These are phyloP conservation scores for Cystofilobasidium bisporidii DNA, from an alignment of 768 basidiomycete species.

Conservation along the genomic window DNA sequence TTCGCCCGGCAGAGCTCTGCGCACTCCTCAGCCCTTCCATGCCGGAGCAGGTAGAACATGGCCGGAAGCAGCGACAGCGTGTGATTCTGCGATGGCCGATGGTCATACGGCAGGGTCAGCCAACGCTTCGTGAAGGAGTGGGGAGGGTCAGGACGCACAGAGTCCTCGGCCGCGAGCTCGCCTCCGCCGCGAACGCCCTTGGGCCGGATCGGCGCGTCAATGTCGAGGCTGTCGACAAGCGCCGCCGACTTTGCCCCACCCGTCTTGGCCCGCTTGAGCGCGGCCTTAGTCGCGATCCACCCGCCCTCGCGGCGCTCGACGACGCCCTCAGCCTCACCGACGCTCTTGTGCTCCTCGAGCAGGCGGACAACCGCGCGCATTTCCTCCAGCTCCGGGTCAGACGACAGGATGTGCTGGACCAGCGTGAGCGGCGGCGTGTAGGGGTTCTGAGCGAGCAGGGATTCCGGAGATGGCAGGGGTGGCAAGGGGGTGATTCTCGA, in stretches of 20 bases:
- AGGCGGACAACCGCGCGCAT: conserved; percentile 45
- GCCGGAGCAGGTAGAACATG: conserved; percentile 26
- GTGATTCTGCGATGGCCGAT: conserved; percentile 36
- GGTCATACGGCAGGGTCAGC: conserved; percentile 7
- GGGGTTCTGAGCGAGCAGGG: conserved; percentile 59
- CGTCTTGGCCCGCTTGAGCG: conserved; percentile 56
- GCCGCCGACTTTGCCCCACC: conserved; percentile 42
- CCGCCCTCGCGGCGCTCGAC: conserved; percentile 16
- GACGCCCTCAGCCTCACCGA: conserved; percentile 6
- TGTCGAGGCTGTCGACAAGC: conserved; percentile 62
- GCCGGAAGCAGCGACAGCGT: conserved; percentile 25
- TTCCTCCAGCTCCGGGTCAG: conserved; percentile 64
- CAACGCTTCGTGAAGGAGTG: background rate
- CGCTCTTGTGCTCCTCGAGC: background rate
- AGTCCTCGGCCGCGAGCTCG: conserved; percentile 54
- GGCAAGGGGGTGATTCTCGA: conserved; percentile 54
- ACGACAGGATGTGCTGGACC: conserved; percentile 63
- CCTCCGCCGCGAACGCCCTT: conserved; percentile 53
- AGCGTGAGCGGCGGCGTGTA: conserved; percentile 71
- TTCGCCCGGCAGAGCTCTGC: conserved; percentile 37
- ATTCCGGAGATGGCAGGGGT: conserved; percentile 47
- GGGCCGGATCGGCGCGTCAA: conserved; percentile 57
- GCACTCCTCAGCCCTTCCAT: conserved; percentile 25
- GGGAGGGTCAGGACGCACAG: conserved; percentile 43
- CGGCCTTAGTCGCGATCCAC: conserved; percentile 53